Percentiles rank a stretch among this genome's conserved stretches.
These are phyloP conservation scores for Rosa lucieae DNA, from an alignment of 306 rosid species.

Conservation along the genomic window DNA sequence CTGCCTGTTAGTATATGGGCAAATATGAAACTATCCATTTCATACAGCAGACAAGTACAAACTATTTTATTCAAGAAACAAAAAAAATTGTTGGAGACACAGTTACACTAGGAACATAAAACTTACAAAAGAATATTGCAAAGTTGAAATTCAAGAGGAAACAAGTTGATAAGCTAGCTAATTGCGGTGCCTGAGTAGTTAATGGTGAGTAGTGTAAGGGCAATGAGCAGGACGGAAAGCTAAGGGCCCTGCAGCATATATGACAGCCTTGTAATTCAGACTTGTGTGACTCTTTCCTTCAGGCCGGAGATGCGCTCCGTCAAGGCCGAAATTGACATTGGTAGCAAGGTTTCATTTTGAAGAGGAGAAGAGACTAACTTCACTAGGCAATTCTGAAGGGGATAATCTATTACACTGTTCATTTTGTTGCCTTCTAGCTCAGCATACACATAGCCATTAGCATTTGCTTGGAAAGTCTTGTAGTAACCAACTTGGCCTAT, in stretches of 20 bases:
- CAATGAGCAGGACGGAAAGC: constrained; percentile 79
- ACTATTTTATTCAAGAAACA: no score
- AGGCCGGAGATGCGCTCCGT: constrained; percentile 64
- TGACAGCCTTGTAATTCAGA: constrained; percentile 55
- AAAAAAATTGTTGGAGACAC: no score
- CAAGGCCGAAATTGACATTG: constrained; percentile 67
- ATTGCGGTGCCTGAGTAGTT: not conserved
- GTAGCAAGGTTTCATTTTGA: constrained; percentile 57
- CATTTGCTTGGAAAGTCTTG: constrained; percentile 65
- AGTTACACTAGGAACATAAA: no score
- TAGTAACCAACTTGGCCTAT: constrained; percentile 63
- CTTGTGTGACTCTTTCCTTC: constrained; percentile 59
- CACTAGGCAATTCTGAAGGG: constrained; percentile 72
- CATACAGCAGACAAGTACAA: no score
- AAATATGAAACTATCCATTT: no score
- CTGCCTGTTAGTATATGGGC: no score
- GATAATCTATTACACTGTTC: constrained; percentile 62
- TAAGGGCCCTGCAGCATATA: constrained; percentile 83
- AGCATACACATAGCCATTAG: constrained; percentile 67
- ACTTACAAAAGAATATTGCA: no score
- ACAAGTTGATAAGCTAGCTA: no score
- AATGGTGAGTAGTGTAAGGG: constrained; percentile 38
- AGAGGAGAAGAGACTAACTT: constrained; percentile 74
- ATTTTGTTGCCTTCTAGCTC: constrained; percentile 62
- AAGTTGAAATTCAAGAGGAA: no score